Base-by-base conservation (phyloP, 805 yeast genomes). In the Starmerella khaoyaiensis region DNA sequence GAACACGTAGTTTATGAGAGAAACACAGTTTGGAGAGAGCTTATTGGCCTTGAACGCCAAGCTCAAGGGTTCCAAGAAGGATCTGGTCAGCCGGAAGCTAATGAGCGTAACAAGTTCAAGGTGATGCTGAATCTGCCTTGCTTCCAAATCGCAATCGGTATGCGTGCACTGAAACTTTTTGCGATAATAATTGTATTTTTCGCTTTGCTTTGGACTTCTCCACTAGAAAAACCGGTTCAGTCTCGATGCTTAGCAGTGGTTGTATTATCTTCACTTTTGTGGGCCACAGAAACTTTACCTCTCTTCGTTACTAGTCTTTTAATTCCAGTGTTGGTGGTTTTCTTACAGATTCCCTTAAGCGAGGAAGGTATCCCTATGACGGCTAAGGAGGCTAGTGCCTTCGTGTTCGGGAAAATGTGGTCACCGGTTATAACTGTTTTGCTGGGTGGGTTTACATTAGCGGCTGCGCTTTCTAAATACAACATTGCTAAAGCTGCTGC, bases 1-100 rank as follows among this genome's bases (percentile, higher is more conserved):
- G 98, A 87, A 51, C 93, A 87, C 57, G 80, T 87, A 24, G 94
- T 86, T 15, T 87, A 95, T 93, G 97, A 87, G 60, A 71, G 98
- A 57, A 84, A 84, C 56, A 87, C 96, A 0, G 96, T 87, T 21
- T 87, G 98, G 98, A 76, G 90, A 55, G 96, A 87, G 58, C 76
- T 87, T 78, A 78, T 87, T 55, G 87, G 90, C 17, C 60, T 86
- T 50, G 95, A 86, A 56, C 70, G 94, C 48, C 80, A 80, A 51
- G 30, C 40, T 14, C 41, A 36, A 28, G 46, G 40, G 22, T 40
- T 37, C 5, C 41, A 33, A 29, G 29, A 25, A 7, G 30, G 28
- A 27, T 74, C 29, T 25, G 14, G 26, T 9, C 36, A 16, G 28
- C 39, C 33, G 4, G 5, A 21, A 2, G 30, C 10, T 3, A 25